phyloP scores from a whole-genome alignment of 2,329 filamentous ascomycete genomes.

The Rhinocladiella mackenziei region DNA sequence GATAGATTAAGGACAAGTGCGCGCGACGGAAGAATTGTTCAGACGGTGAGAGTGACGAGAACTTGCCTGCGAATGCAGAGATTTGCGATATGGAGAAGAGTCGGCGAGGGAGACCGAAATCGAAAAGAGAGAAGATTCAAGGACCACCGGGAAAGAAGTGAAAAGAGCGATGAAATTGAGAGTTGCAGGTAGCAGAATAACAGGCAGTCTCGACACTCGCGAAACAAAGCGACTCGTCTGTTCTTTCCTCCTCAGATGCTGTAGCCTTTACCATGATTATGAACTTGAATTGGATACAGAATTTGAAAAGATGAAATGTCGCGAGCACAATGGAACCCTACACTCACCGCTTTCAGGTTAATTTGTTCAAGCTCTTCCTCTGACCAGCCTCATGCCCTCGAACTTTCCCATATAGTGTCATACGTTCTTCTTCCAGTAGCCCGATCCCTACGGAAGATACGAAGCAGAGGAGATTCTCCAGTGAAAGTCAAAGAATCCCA shows the following conservation, averaged over 20 bases:
- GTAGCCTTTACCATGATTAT: too few species aligned
- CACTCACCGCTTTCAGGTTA: too few species aligned
- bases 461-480: conserved; percentile 52
- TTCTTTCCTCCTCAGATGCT: too few species aligned
- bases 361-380: too few species aligned
- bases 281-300: too few species aligned
- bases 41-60: conserved; percentile 13
- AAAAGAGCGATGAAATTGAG: conserved; percentile 26
- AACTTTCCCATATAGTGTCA: too few species aligned
- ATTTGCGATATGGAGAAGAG: conserved; percentile 18
- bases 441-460: conserved; percentile 35
- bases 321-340: too few species aligned
- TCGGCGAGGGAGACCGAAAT: conserved; percentile 20
- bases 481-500: conserved; percentile 54
- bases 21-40: conserved; percentile 11
- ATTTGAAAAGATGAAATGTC: too few species aligned
- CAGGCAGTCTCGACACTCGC: too few species aligned
- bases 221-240: conserved; percentile 3
- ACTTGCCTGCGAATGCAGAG: conserved; percentile 17
- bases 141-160: conserved; percentile 18
- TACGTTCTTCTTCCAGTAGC: too few species aligned
- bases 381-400: too few species aligned
- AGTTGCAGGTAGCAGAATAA: conserved; percentile 8
- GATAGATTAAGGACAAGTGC: conserved; percentile 17
- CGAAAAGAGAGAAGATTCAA: conserved; percentile 6